Evolutionary conservation across 129 eudicot species (phyloP).

Genomic region (Flaveria trinervia): DNA sequence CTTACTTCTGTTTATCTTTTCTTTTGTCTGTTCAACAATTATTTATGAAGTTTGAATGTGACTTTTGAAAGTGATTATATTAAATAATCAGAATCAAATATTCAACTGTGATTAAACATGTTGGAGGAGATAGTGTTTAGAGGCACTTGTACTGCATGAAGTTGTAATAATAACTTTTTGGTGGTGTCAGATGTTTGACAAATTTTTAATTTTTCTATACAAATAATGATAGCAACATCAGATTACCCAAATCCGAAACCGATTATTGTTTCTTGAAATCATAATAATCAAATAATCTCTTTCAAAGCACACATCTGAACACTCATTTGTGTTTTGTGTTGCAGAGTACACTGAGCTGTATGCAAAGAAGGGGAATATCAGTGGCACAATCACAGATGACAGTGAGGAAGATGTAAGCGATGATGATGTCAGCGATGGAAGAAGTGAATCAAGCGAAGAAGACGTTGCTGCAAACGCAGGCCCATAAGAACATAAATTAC

Average conservation of each 20-base stretch:
- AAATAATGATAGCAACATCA: not conserved
- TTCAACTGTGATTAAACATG: not conserved
- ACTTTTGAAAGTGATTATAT: not conserved
- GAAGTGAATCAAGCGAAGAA: conserved; percentile 54
- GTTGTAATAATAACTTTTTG: not conserved
- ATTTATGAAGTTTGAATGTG: not conserved
- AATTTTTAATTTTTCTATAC: too few species aligned
- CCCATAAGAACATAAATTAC: conserved; percentile 40
- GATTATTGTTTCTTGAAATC: not conserved
- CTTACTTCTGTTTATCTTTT: not conserved
- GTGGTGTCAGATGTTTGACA: too few species aligned
- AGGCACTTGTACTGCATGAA: not conserved
- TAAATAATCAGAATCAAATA: not conserved
- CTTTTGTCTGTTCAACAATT: not conserved
- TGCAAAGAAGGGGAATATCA: conserved; percentile 66
- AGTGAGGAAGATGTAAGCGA: conserved; percentile 75
- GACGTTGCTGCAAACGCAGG: conserved; percentile 65
- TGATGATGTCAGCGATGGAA: conserved; percentile 55
- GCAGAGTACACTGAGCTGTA: conserved; percentile 77
- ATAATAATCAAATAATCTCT: not conserved
- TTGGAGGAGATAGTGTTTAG: not conserved
- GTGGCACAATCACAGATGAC: conserved; percentile 46
- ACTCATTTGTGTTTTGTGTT: not conserved
- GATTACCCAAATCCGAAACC: not conserved
- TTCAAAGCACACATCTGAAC: not conserved